Evolutionary conservation across 192 early-diverging fungal species (phyloP).

Genomic region (Entomortierella lignicola): DNA sequence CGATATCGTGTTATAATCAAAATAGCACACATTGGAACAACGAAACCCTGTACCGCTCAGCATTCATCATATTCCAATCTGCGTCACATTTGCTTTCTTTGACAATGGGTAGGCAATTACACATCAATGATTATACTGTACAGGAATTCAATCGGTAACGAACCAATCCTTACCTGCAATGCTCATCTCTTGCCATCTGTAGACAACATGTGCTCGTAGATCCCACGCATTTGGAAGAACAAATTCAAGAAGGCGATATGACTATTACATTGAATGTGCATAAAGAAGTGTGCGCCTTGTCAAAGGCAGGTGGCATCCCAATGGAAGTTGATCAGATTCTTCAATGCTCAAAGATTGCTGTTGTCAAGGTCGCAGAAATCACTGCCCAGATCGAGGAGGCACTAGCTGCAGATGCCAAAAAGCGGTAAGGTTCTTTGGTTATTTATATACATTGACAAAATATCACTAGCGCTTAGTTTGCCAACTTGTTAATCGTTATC

Average conservation of each 20-base stretch:
- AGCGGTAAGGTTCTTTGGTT: conserved; percentile 31
- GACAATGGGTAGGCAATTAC: conserved; percentile 71
- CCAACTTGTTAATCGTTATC: neutral
- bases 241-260: conserved; percentile 83
- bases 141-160: too few relatives aligned
- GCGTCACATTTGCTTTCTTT: conserved; percentile 93
- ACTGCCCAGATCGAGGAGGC: conserved; percentile 84
- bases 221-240: conserved; percentile 89
- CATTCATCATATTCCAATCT: conserved; percentile 96
- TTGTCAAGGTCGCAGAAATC: conserved; percentile 76
- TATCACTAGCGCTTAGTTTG: neutral
- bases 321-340: conserved; percentile 80
- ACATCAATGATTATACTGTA: neutral
- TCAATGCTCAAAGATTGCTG: conserved; percentile 85
- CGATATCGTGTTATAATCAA: neutral
- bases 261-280: conserved; percentile 93
- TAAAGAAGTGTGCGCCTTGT: conserved; percentile 91
- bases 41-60: conserved; percentile 94
- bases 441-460: neutral
- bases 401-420: conserved; percentile 62
- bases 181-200: neutral
- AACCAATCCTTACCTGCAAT: neutral
- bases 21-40: conserved; percentile 85
- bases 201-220: conserved; percentile 81
- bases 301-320: conserved; percentile 91